Evolutionary conservation across 805 yeast species (phyloP).

Genomic region (Pichia nanzhaoensis): DNA sequence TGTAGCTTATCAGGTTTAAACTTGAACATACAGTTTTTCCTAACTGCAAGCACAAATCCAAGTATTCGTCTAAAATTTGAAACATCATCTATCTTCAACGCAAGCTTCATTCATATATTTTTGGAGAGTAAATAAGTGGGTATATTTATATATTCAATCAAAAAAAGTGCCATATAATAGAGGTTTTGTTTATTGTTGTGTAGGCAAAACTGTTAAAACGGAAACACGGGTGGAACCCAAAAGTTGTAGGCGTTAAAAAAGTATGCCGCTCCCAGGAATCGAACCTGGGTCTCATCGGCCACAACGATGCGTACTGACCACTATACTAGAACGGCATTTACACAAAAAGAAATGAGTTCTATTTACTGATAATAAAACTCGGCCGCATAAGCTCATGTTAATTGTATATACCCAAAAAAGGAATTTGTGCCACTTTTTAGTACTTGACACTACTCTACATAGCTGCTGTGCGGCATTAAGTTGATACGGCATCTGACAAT

Average conservation of each 20-base stretch:
- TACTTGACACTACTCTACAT: too few species aligned
- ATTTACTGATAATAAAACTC: too few species aligned
- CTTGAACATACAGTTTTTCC: conserved; percentile 51
- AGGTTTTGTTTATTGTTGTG: too few species aligned
- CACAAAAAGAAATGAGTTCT: too few species aligned
- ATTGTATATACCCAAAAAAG: too few species aligned
- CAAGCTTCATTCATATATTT: conserved; percentile 22
- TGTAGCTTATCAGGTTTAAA: conserved; percentile 45
- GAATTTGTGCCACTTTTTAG: too few species aligned
- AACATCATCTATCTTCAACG: conserved; percentile 21
- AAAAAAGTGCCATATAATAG: too few species aligned
- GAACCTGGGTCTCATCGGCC: conserved; percentile 23
- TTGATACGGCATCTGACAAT: too few species aligned
- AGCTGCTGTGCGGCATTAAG: too few species aligned
- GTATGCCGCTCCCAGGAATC: conserved; percentile 21
- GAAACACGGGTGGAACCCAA: neutral
- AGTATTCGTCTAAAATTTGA: conserved; percentile 21
- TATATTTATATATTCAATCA: too few species aligned
- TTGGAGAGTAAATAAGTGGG: too few species aligned
- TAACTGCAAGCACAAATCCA: conserved; percentile 31
- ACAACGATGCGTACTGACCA: conserved; percentile 22
- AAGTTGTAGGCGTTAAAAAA: neutral
- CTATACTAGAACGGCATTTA: conserved; percentile 20
- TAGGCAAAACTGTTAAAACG: neutral
- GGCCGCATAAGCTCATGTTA: too few species aligned